Evolutionary conservation across 257 asterid species (phyloP).

Genomic region (Cruciata laevipes): DNA sequence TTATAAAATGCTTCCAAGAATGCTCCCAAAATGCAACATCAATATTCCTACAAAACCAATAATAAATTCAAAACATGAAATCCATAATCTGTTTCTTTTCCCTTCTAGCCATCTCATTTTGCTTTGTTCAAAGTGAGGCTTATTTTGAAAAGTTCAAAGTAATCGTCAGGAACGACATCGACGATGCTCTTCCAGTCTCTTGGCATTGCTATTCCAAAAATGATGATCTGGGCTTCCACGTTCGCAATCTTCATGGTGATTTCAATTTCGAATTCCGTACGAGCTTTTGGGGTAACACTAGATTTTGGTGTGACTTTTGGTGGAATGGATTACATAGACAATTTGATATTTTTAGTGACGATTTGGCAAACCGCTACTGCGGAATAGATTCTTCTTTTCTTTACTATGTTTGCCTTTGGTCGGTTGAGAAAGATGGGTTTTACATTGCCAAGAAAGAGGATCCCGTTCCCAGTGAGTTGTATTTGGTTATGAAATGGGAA

Average conservation of each 20-base stretch:
- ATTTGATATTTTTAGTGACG: background rate
- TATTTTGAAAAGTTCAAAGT: background rate
- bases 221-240: background rate
- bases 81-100: background rate
- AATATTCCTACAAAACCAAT: background rate
- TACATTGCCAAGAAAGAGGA: background rate
- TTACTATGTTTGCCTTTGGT: background rate
- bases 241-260: background rate
- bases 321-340: background rate
- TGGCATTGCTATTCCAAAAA: background rate
- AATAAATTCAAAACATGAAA: background rate
- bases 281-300: background rate
- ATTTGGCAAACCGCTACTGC: background rate
- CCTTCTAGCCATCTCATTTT: background rate
- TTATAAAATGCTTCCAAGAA: too few species aligned
- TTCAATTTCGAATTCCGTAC: background rate
- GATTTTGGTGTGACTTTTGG: slow-evolving; percentile 6
- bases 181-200: background rate
- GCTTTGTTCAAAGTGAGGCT: background rate
- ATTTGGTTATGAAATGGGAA: background rate
- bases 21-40: background rate
- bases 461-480: background rate
- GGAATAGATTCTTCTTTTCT: background rate
- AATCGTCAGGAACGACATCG: background rate
- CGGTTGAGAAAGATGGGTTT: background rate